Evolutionary conservation across 257 asterid species (phyloP), one percentile per base, ranked within the genome.

Genomic region (Primulina eburnea): DNA sequence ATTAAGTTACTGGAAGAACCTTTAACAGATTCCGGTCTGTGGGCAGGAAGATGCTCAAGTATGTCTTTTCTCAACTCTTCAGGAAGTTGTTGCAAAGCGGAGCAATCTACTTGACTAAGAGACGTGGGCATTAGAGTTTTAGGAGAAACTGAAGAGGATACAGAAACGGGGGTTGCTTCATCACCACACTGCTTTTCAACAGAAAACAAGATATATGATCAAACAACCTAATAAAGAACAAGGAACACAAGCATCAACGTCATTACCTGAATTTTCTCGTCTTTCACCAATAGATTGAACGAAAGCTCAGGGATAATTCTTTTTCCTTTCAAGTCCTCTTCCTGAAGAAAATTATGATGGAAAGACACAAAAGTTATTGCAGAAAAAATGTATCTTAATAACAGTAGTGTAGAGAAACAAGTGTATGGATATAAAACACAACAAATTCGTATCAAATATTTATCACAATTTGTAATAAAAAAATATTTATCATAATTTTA

Each of bases 51-150:
- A 80, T 72, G 78, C 77, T 79, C 89, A 43, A 89, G 88, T 79
- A 93, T 83, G 85, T 89, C 96, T 34, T 71, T 78, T 82, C 82
- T 86, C 83, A 93, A 60, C 76, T 93, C 96, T 73, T 93, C 90
- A 62, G 99, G 99, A 69, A 93, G 77, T 77, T 89, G 85, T 71
- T 86, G 90, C 82, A 90, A 81, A 64, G 87, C 96, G 20, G 88
- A 79, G 79, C 75, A 61, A 82, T 93, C 99, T 68, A 93, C 84
- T 86, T 90, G 99, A 82, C 97, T 93, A 62, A 90, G 81, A 75
- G 97, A 93, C 69, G 86, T 77, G 67, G 97, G 99, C 94, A 90
- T 87, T 76, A 87, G 52, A 71, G 73, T 68, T 53, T 52, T 71
- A 62, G 62, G 83, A 32, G 80, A 75, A 75, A 60, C 72, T 60